These are phyloP conservation scores for Oryza rufipogon DNA, from an alignment of 176 grass and related monocot genomes.

Conservation along the genomic window DNA sequence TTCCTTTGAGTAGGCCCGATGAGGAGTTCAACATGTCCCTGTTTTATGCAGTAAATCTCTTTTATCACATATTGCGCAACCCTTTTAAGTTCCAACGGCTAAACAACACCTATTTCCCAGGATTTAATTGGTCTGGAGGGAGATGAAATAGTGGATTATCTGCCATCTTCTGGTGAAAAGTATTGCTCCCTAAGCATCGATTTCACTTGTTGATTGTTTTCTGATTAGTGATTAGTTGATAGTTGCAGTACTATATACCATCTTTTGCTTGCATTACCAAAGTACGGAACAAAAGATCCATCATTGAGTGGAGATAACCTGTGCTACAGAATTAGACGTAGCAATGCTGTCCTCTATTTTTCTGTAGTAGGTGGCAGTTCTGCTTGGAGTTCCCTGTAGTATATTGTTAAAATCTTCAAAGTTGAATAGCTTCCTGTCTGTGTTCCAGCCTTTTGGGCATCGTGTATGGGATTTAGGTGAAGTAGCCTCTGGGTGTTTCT, in stretches of 20 bases:
- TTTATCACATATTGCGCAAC: background rate
- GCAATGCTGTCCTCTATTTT: background rate
- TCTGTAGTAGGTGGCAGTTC: background rate
- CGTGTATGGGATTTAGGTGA: slow-evolving; percentile 4
- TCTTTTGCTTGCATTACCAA: slow-evolving; percentile 27
- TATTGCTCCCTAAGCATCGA: slow-evolving; percentile 46
- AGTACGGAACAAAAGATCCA: background rate
- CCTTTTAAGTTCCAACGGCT: slow-evolving; percentile 25
- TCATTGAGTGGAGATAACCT: slow-evolving; percentile 12
- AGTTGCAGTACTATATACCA: background rate
- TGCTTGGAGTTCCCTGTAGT: slow-evolving; percentile 12
- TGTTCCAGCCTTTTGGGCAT: background rate
- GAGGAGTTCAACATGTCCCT: slow-evolving; percentile 82
- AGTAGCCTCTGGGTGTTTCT: slow-evolving; percentile 17
- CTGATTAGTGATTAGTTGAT: background rate
- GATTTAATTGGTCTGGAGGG: slow-evolving; percentile 86
- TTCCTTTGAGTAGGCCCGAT: slow-evolving; percentile 68
- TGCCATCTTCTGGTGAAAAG: slow-evolving; percentile 87
- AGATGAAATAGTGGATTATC: slow-evolving; percentile 61
- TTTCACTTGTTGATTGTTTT: slow-evolving; percentile 24
- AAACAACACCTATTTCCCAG: slow-evolving; percentile 46
- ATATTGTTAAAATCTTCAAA: slow-evolving; percentile 5
- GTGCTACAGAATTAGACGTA: background rate
- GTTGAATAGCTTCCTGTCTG: slow-evolving; percentile 6
- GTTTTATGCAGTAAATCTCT: slow-evolving; percentile 84